Base-by-base conservation (phyloP, 139 green algal species). In the Mesostigma viride region DNA sequence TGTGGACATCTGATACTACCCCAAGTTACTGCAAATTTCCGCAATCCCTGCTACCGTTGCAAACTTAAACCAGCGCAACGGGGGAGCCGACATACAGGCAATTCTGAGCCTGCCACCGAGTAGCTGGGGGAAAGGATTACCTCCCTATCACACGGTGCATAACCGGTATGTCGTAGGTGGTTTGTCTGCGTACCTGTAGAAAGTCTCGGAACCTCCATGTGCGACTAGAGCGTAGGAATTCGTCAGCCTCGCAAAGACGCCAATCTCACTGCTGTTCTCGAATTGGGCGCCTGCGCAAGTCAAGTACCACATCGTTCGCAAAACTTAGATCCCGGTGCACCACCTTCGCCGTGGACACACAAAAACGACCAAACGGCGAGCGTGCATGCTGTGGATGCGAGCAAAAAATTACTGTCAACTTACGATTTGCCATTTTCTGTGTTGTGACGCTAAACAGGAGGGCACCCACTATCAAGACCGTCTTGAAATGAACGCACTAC, bases 241-340 rank as follows among this genome's bases (percentile, higher is more conserved):
- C 1, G 92, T 99, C 8, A 99, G 80, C 67, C 91, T 91, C 1
- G 86, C 84, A 60, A 99, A 99, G 0, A 98, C 92, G 28, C 93
- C 92, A 4, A 97, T 84, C 33, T 99, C 93, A 60, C 94, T 96
- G 64, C 76, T 91, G 72, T 95, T 96, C 79, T 98, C 92, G 72
- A 96, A 98, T 58, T 91, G 81, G 30, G 72, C 83, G 64, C 89
- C 83, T 30, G 82, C n/a, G n/a, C n/a, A n/a, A n/a, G n/a, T n/a
- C n/a, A n/a, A n/a, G n/a, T n/a, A n/a, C n/a, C n/a, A n/a, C n/a
- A n/a, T n/a, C n/a, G n/a, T n/a, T n/a, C n/a, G n/a, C n/a, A n/a
- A n/a, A n/a, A n/a, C n/a, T n/a, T n/a, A n/a, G n/a, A n/a, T n/a
- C n/a, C n/a, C n/a, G n/a, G n/a, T n/a, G n/a, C n/a, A n/a, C n/a